Evolutionary conservation across 2,329 filamentous ascomycete species (phyloP).

Genomic region (Trichoderma sp.): DNA sequence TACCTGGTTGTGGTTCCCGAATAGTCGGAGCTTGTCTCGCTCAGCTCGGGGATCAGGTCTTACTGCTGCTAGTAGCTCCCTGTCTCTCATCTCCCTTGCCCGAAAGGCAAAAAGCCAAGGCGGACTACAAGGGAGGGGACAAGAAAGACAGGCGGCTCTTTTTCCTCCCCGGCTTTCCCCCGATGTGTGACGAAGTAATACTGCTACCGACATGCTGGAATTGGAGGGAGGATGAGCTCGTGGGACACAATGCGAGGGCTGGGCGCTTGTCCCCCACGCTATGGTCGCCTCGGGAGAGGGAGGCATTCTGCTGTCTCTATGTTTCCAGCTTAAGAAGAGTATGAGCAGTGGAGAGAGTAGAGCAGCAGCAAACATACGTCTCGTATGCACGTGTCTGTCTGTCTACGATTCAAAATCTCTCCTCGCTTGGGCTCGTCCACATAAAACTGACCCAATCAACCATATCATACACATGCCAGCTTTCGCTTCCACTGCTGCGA

Average conservation of each 20-base stretch:
- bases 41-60: neutral
- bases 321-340: neutral
- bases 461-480: neutral
- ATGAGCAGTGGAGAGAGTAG: neutral
- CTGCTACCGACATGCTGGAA: neutral
- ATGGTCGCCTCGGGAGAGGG: neutral
- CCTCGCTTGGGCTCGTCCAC: neutral
- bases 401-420: neutral
- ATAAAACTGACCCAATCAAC: neutral
- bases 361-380: neutral
- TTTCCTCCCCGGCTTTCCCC: neutral
- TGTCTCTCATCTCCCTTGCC: neutral
- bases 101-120: neutral
- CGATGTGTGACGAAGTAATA: neutral
- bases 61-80: too few relatives aligned
- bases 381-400: too few relatives aligned
- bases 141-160: neutral
- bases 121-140: neutral
- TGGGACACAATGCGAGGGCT: neutral
- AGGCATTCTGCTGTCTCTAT: neutral
- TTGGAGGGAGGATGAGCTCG: neutral
- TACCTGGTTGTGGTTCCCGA: neutral
- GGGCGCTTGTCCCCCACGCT: neutral
- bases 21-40: slow-evolving; percentile 10
- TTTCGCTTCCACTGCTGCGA: neutral